Base-by-base conservation (phyloP, 352 stramenopile species). In the Phytophthora litchii region DNA sequence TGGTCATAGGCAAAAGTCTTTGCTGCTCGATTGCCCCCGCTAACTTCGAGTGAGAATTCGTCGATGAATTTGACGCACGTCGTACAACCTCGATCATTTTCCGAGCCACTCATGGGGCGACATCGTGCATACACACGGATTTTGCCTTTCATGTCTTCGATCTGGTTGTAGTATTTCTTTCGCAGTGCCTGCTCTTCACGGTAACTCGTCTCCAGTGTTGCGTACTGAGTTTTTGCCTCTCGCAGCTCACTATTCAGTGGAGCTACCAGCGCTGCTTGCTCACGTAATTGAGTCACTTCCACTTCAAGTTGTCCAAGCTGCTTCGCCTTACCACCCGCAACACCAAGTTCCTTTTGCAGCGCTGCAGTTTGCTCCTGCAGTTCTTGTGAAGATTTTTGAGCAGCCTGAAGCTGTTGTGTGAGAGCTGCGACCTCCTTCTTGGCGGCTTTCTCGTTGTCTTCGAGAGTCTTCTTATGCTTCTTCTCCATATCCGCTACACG, bases 81-180 rank as follows among this genome's bases (percentile, higher is more conserved):
- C 13, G 64, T 35, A 60, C 90, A 97, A 3, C 83, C 82, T 21
- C 87, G 80, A 32, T 97, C 85, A 25, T 78, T 56, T 64, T 97
- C 92, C 29, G 90, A 96, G 19, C 64, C 61, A 27, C 88, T 96
- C 78, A 98, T 96, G 41, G 93, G 93, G 4, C 91, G 86, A 62
- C 90, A 97, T 13, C 92, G 87, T 17, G 88, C 91, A 67, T 86
- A 98, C 16, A 98, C 92, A 27, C 92, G 85, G 67, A 98, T 98
- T 70, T 97, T 98, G 29, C 92, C 92, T 60, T 98, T 98, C 88
- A 98, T 97, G 74, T 98, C 92, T 61, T 98, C 93, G 65, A 98
- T 97, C 77, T 89, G 88, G 71, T 98, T 98, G 80, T 95, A 97
- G 64, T 98, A 97, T 60, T 97, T 98, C 76, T 97, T 97, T 17